Evolutionary conservation across 202 grass and related monocot species (phyloP), one percentile per base, ranked within the genome.

Genomic region (Eragrostis tef): DNA sequence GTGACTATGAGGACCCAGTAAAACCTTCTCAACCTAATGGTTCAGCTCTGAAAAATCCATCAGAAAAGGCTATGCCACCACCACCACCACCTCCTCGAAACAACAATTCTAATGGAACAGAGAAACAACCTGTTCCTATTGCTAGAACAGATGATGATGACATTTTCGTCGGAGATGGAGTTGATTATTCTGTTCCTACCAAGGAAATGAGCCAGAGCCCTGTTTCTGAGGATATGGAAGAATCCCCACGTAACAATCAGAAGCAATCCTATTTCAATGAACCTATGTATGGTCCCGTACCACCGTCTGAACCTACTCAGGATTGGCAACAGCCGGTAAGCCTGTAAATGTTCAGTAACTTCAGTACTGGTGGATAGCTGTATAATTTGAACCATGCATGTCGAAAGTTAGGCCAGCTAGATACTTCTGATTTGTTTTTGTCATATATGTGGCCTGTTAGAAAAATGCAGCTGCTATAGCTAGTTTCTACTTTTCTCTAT

Each of bases 151-250:
- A 93, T 50, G 92, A 89, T 2, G 88, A 98, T 16, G 95, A 94
- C 68, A 50, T 99, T 86, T 99, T 99, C 72, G 17, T 95, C 9
- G 70, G 51, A 71, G 43, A 19, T 83, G 92, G 96, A 56, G 81
- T 93, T 80, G 89, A 95, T 10, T 99, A 99, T 81, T 47, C 71
- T 71, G 61, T 99, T 88, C 96, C 96, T 82, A 91, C 77, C 70
- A 99, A 99, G 73, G 96, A 99, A 70, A 87, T 89, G 86, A 91
- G 88, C 26, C 83, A 74, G 64, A 99, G 96, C 77, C 96, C 90
- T 29, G 71, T 91, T 81, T 89, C 88, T 34, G 96, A 95, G 60
- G 96, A 99, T 80, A 99, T 95, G 92, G 93, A 94, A 22, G 58
- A 61, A 61, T 61, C 58, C 11, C 58, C 58, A 27, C 58, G 24